Percentiles rank a stretch among this genome's conserved stretches.
Conservation (phyloP, 192 early-diverging fungal species). For the Glomus cerebriforme region DNA sequence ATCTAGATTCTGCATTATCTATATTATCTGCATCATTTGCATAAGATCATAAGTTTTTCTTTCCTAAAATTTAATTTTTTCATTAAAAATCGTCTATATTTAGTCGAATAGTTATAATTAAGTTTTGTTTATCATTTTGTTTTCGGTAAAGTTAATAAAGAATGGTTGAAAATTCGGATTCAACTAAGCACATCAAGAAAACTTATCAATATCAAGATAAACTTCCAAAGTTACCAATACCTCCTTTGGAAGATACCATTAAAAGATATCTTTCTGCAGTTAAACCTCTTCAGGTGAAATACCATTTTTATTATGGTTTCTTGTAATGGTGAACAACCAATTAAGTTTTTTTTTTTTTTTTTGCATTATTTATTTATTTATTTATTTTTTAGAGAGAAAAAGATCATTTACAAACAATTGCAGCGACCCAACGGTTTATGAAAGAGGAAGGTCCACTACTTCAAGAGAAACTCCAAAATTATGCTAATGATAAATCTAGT, state of each 20-base stretch:
- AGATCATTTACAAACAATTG: slow-evolving; percentile 42
- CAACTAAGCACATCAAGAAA: not conserved
- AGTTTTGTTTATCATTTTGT: no score
- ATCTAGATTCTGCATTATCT: no score
- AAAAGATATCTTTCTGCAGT: slow-evolving; percentile 51
- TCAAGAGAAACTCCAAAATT: slow-evolving; percentile 56
- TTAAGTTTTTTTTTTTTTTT: no score
- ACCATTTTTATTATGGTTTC: no score
- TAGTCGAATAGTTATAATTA: no score
- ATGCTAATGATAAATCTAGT: slow-evolving; percentile 51
- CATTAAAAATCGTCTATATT: no score
- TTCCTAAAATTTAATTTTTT: no score
- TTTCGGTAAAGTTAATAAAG: no score
- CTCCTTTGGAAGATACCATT: slow-evolving; percentile 52
- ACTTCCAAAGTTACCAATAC: slow-evolving; percentile 62
- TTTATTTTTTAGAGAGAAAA: slow-evolving; percentile 34
- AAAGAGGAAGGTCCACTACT: slow-evolving; percentile 53
- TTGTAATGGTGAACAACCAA: no score
- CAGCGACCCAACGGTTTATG: slow-evolving; percentile 41
- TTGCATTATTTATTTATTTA: slow-evolving; percentile 33
- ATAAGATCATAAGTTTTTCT: no score
- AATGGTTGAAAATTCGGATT: not conserved
- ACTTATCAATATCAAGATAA: slow-evolving; percentile 65
- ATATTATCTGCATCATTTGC: no score
- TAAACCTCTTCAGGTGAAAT: slow-evolving; percentile 58